Conservation (phyloP, 2,329 filamentous ascomycete genomes). For the Aspergillus pseudotamarii region DNA sequence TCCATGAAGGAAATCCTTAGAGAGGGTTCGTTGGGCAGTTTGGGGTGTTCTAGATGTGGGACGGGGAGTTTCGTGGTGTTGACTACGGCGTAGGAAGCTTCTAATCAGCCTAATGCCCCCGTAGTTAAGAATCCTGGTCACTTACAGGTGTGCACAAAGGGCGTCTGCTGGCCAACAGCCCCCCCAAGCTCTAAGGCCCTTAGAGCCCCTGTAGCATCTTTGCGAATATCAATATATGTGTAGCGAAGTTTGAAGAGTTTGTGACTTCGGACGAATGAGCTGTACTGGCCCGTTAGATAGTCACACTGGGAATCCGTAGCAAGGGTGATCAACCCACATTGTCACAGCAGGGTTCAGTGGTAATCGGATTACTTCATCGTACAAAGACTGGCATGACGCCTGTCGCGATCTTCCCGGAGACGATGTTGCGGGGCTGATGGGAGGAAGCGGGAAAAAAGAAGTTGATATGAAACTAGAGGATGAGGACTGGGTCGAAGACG, state of each 20-base stretch:
- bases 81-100: conserved; percentile 28
- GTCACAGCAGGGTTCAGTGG: conserved; percentile 36
- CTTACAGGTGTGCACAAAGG: conserved; percentile 44
- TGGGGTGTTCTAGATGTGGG: conserved; percentile 47
- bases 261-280: conserved; percentile 42
- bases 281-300: conserved; percentile 14
- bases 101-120: not conserved
- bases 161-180: conserved; percentile 37
- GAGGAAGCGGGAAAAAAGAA: conserved; percentile 22
- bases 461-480: conserved; percentile 31
- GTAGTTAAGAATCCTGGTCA: conserved; percentile 2
- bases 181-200: conserved; percentile 43
- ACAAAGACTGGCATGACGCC: conserved; percentile 30
- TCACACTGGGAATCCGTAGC: not conserved
- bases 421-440: conserved; percentile 27
- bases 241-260: conserved; percentile 46
- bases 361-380: conserved; percentile 36
- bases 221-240: conserved; percentile 42
- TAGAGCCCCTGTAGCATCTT: conserved; percentile 39
- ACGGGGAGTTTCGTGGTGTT: conserved; percentile 41
- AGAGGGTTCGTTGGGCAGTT: conserved; percentile 35
- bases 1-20: conserved; percentile 47
- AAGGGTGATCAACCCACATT: conserved; percentile 27
- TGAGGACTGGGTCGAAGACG: conserved; percentile 27
- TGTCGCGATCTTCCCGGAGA: conserved; percentile 31